Percentiles rank a stretch among this genome's conserved stretches.
phyloP scores from a whole-genome alignment of 345 rosid species.

The Nasturtium officinale region DNA sequence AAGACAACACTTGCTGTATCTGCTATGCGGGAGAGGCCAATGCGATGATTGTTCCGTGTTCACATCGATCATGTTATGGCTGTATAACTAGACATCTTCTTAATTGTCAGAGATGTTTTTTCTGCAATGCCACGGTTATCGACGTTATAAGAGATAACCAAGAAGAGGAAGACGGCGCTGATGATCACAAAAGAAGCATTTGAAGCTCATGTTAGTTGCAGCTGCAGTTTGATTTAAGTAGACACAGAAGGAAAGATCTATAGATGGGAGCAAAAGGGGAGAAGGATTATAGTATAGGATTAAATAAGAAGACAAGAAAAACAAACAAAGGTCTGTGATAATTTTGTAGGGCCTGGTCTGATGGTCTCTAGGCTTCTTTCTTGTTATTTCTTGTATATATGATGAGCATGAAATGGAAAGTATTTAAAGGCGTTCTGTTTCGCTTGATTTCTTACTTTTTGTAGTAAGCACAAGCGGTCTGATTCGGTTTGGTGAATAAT shows the following conservation, averaged over 20 bases:
- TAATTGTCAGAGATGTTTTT: constrained; percentile 90
- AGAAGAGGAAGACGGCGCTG: constrained; percentile 21
- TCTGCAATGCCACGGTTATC: constrained; percentile 80
- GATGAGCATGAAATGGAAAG: constrained; percentile 34
- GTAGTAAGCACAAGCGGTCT: not conserved
- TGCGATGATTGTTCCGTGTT: constrained; percentile 77
- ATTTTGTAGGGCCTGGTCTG: constrained; percentile 34
- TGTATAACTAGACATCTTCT: constrained; percentile 96
- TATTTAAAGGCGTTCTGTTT: not conserved
- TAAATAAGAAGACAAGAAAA: constrained; percentile 11
- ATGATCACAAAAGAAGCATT: constrained; percentile 21
- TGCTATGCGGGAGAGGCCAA: constrained; percentile 71
- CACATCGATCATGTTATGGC: constrained; percentile 81
- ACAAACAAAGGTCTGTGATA: constrained; percentile 35
- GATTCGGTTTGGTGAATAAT: not conserved
- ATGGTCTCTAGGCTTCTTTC: constrained; percentile 28
- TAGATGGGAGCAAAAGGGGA: constrained; percentile 20
- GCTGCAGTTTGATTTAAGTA: constrained; percentile 29
- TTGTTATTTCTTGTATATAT: constrained; percentile 28
- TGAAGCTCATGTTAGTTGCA: constrained; percentile 26
- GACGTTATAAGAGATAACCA: constrained; percentile 52
- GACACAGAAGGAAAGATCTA: constrained; percentile 17
- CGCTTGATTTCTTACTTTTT: not conserved
- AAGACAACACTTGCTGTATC: constrained; percentile 80
- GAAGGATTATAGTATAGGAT: constrained; percentile 28